Percentiles rank a stretch among this genome's conserved stretches.
These are phyloP conservation scores for Fusarium piperis DNA, from an alignment of 2,329 filamentous ascomycete species.

Conservation along the genomic window DNA sequence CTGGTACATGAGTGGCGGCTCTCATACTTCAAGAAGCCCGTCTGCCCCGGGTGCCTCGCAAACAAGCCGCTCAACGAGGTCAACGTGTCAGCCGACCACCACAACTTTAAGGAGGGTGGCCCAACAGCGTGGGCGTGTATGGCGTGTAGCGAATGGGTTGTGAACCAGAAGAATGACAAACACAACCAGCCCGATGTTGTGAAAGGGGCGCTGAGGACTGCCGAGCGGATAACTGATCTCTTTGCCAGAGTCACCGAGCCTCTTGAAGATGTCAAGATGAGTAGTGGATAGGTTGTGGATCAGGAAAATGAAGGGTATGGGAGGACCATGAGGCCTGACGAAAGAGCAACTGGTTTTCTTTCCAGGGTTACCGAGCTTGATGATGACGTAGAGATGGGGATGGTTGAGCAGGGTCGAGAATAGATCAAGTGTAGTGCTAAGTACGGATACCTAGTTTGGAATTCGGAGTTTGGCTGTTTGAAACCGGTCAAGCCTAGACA, in stretches of 20 bases:
- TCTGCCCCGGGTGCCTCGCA: slow-evolving; percentile 47
- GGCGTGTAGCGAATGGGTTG: slow-evolving; percentile 46
- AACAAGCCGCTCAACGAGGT: slow-evolving; percentile 13
- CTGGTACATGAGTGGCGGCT: slow-evolving; percentile 43
- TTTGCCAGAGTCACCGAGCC: not conserved
- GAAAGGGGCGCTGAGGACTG: slow-evolving; percentile 27
- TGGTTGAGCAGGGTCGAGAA: not conserved
- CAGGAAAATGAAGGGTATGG: slow-evolving; percentile 27
- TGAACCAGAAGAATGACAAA: slow-evolving; percentile 37
- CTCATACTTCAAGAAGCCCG: slow-evolving; percentile 30
- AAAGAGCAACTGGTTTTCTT: not conserved
- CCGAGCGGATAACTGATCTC: not conserved
- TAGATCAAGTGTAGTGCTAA: not conserved
- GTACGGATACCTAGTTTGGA: not conserved
- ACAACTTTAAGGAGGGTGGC: slow-evolving; percentile 12
- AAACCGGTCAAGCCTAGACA: slow-evolving; percentile 8
- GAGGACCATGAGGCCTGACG: slow-evolving; percentile 25
- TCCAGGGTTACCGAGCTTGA: not conserved
- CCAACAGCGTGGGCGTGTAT: slow-evolving; percentile 47
- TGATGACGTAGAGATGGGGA: slow-evolving; percentile 8
- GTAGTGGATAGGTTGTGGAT: slow-evolving; percentile 44
- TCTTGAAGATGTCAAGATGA: not conserved
- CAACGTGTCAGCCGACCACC: slow-evolving; percentile 27
- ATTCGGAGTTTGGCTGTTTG: slow-evolving; percentile 24
- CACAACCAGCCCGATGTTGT: slow-evolving; percentile 31